Evolutionary conservation across 306 rosid species (phyloP).

Genomic region (Acmispon strigosus): DNA sequence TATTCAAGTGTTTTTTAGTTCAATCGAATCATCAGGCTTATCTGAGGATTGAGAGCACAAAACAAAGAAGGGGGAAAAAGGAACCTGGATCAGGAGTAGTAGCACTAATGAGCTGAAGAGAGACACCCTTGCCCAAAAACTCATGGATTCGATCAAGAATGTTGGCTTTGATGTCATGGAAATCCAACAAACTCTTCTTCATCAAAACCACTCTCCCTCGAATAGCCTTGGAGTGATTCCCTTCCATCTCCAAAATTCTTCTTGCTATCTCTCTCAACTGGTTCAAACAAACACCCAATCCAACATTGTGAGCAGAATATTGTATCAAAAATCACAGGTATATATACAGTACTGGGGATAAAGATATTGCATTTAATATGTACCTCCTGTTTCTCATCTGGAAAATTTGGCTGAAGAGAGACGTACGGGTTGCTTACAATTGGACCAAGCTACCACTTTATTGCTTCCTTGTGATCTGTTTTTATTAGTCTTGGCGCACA

Average conservation of each 20-base stretch:
- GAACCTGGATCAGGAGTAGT: constrained; percentile 53
- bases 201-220: constrained; percentile 56
- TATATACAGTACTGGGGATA: not conserved
- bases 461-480: not conserved
- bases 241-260: constrained; percentile 15
- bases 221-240: constrained; percentile 20
- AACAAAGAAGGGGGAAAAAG: not conserved
- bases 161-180: constrained; percentile 58
- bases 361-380: not conserved
- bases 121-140: constrained; percentile 69
- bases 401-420: not conserved
- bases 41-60: not conserved
- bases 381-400: no score
- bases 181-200: constrained; percentile 75
- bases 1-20: no score
- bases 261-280: not conserved
- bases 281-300: not conserved
- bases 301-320: no score
- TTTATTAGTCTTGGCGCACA: no score
- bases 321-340: not conserved
- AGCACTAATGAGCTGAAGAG: constrained; percentile 68
- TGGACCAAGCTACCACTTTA: no score
- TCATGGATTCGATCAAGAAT: constrained; percentile 75
- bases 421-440: no score
- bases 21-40: no score